phyloP scores from a whole-genome alignment of 257 asterid species.

The Lithospermum erythrorhizon region DNA sequence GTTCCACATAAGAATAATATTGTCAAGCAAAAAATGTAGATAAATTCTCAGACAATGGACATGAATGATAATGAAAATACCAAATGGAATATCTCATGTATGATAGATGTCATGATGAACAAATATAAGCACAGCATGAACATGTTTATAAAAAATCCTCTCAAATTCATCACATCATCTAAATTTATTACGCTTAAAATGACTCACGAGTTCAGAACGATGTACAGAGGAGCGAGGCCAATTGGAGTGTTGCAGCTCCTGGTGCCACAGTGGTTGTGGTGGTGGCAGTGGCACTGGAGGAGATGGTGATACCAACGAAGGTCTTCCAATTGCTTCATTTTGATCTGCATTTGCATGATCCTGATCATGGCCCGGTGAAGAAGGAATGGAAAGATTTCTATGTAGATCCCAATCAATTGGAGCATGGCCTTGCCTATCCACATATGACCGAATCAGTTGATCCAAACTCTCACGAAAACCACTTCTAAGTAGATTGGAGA shows the following conservation, averaged over 20 bases:
- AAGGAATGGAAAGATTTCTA: conserved; percentile 59
- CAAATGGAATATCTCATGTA: neutral
- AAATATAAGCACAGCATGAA: neutral
- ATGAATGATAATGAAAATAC: neutral
- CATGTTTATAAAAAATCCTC: neutral
- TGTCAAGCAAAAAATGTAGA: neutral
- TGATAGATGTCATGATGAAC: neutral
- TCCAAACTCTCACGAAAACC: conserved; percentile 92
- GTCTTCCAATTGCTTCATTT: conserved; percentile 44
- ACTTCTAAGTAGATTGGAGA: conserved; percentile 86
- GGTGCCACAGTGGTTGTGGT: conserved; percentile 90
- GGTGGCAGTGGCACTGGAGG: conserved; percentile 92
- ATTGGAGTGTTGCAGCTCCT: conserved; percentile 59
- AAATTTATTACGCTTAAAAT: neutral
- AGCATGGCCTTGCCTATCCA: conserved; percentile 63
- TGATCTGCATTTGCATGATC: conserved; percentile 56
- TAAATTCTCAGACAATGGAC: neutral
- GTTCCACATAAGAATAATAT: conserved; percentile 7
- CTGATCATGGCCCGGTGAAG: conserved; percentile 52
- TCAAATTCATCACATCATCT: neutral
- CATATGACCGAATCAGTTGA: conserved; percentile 79
- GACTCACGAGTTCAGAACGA: conserved; percentile 78
- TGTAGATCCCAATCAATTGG: conserved; percentile 82
- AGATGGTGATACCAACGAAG: conserved; percentile 57
- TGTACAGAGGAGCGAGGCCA: conserved; percentile 78